Conservation (phyloP, 805 yeast genomes). For the Pachysolen tannophilus region DNA sequence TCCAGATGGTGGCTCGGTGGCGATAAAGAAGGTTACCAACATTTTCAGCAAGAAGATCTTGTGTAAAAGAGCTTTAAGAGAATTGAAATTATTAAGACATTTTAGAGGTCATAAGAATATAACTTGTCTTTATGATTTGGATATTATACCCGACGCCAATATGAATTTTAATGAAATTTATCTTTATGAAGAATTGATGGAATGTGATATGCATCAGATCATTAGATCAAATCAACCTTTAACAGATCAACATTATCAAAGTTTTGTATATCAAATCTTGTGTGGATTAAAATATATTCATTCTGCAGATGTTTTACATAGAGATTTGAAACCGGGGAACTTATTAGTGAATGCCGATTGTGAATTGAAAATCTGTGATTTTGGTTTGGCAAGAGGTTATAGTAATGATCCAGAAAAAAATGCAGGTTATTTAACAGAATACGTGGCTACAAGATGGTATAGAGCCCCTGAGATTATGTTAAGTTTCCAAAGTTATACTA, state of each 20-base stretch:
- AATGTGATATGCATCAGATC: constrained; percentile 97
- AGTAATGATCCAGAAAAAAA: constrained; percentile 75
- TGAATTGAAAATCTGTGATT: constrained; percentile 92
- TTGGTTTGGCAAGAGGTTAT: constrained; percentile 92
- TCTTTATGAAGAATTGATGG: constrained; percentile 94
- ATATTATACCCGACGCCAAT: constrained; percentile 66
- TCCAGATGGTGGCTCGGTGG: constrained; percentile 76
- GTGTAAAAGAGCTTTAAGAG: constrained; percentile 88
- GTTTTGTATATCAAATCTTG: constrained; percentile 82
- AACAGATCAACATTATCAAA: constrained; percentile 92
- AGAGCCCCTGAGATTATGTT: constrained; percentile 98
- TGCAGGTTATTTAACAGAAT: constrained; percentile 92
- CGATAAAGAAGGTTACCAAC: constrained; percentile 93
- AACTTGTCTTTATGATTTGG: constrained; percentile 91
- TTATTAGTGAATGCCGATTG: constrained; percentile 92
- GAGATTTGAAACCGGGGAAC: constrained; percentile 94
- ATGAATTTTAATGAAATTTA: constrained; percentile 85
- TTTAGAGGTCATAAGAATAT: constrained; percentile 95
- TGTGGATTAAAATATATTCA: constrained; percentile 94
- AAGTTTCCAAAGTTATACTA: constrained; percentile 88
- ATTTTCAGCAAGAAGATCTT: constrained; percentile 85
- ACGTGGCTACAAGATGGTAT: constrained; percentile 98
- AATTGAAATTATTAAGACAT: constrained; percentile 81
- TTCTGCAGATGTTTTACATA: constrained; percentile 90
- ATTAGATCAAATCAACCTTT: constrained; percentile 89